phyloP scores from a whole-genome alignment of 345 rosid genomes.

The Lepidium sativum region DNA sequence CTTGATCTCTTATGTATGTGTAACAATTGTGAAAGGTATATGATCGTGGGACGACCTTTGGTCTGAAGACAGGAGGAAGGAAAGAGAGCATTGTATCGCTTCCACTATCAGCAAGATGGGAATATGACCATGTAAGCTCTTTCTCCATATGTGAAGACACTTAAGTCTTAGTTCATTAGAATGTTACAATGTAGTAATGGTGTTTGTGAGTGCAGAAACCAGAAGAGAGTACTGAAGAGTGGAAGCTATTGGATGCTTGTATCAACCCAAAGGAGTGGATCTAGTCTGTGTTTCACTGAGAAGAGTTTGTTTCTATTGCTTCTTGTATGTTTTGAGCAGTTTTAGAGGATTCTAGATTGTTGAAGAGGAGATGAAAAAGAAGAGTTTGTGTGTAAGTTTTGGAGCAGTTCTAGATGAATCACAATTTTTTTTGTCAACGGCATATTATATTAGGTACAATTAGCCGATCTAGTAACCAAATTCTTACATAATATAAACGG shows the following conservation, averaged over 20 bases:
- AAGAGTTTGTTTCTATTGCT: too few species aligned
- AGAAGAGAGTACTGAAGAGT: constrained; percentile 91
- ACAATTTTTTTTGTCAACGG: too few species aligned
- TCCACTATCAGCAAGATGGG: too few species aligned
- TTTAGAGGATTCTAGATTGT: constrained; percentile 14
- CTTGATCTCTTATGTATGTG: not conserved
- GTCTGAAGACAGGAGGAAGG: constrained; percentile 89
- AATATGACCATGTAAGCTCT: constrained; percentile 80
- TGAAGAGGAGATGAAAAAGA: too few species aligned
- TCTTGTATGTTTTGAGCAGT: constrained; percentile 1
- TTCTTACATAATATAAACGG: too few species aligned
- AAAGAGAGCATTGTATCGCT: too few species aligned
- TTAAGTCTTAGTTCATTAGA: not conserved
- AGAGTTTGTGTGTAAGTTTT: too few species aligned
- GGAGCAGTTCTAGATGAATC: too few species aligned
- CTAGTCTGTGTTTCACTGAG: too few species aligned
- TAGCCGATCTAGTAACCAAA: too few species aligned
- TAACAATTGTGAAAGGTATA: constrained; percentile 56
- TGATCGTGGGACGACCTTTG: constrained; percentile 96
- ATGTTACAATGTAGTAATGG: constrained; percentile 13
- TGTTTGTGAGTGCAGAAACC: constrained; percentile 53
- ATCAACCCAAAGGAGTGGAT: constrained; percentile 94
- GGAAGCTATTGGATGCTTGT: constrained; percentile 96
- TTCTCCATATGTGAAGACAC: not conserved
- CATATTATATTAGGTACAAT: too few species aligned